phyloP scores from a whole-genome alignment of 768 basidiomycete species.

The Phanerochaete sordida region DNA sequence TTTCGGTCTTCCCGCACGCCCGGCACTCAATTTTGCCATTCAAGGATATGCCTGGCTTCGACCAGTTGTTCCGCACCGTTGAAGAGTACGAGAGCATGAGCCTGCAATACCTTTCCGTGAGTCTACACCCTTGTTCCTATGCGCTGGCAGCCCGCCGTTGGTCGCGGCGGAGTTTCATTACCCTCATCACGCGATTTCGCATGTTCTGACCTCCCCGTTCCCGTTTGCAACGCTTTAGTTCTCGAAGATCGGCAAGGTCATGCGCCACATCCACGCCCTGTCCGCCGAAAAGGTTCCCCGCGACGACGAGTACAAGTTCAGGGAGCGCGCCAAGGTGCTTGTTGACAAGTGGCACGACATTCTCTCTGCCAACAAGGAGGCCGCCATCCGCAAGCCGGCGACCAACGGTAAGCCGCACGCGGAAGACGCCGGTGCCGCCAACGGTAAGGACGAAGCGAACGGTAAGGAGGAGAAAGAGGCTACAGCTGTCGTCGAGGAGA shows the following conservation, averaged over 20 bases:
- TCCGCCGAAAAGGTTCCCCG: conserved; percentile 52
- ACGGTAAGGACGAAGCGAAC: conserved; percentile 14
- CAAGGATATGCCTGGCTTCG: conserved; percentile 78
- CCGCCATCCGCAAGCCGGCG: conserved; percentile 19
- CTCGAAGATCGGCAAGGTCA: conserved; percentile 84
- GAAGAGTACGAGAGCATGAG: conserved; percentile 76
- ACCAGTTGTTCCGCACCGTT: conserved; percentile 70
- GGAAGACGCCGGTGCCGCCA: conserved; percentile 17
- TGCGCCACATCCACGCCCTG: conserved; percentile 78
- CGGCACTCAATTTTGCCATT: not conserved
- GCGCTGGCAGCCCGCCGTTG: conserved; percentile 23
- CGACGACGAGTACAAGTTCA: conserved; percentile 68
- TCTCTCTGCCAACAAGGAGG: conserved; percentile 33
- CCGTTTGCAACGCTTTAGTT: conserved; percentile 38
- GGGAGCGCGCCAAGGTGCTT: conserved; percentile 62
- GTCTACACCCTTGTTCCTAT: conserved; percentile 28
- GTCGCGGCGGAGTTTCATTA: conserved; percentile 6
- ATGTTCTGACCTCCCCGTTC: not conserved
- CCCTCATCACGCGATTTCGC: not conserved
- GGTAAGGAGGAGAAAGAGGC: conserved; percentile 14
- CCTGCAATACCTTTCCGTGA: conserved; percentile 66
- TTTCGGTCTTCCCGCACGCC: not conserved
- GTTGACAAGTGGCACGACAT: conserved; percentile 69
- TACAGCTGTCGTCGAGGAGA: conserved; percentile 20
- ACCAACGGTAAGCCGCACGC: conserved; percentile 22